phyloP scores from a whole-genome alignment of 495 filamentous ascomycete genomes.

The Neurospora sublineolata region DNA sequence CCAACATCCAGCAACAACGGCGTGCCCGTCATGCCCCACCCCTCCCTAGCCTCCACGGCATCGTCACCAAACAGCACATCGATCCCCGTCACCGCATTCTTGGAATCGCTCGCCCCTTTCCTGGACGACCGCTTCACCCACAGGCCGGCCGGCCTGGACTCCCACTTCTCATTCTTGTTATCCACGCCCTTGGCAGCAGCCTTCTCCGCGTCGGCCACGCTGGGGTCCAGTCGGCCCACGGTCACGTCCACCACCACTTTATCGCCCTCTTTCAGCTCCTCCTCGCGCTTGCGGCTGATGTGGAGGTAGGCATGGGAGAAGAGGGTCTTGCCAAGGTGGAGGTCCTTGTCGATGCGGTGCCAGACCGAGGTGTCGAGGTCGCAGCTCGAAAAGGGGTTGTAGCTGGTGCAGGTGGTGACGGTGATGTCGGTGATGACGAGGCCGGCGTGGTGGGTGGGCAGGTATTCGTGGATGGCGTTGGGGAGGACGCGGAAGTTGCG shows the following conservation, averaged over 20 bases:
- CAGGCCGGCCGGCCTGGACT: constrained; percentile 63
- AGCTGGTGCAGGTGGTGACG: constrained; percentile 59
- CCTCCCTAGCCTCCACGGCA: constrained; percentile 74
- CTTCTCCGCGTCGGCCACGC: constrained; percentile 23
- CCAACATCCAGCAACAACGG: constrained; percentile 54
- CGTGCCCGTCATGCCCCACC: constrained; percentile 67
- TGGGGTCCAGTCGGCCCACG: constrained; percentile 60
- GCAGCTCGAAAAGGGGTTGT: constrained; percentile 72
- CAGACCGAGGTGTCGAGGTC: constrained; percentile 63
- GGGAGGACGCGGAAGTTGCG: constrained; percentile 72
- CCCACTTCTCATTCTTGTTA: constrained; percentile 55
- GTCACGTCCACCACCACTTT: constrained; percentile 75
- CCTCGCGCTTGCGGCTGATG: constrained; percentile 77
- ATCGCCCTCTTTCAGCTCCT: constrained; percentile 63
- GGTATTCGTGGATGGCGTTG: constrained; percentile 66
- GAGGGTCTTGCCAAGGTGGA: constrained; percentile 66
- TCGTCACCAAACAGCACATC: constrained; percentile 91
- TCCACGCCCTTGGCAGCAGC: constrained; percentile 41
- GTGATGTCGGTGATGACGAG: constrained; percentile 82
- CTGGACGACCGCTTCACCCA: constrained; percentile 79
- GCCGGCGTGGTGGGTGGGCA: constrained; percentile 71
- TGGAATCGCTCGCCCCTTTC: constrained; percentile 65
- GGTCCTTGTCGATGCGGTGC: constrained; percentile 84
- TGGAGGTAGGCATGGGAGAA: constrained; percentile 72
- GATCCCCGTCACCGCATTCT: constrained; percentile 65